Conservation (phyloP, 2,329 filamentous ascomycete species). For the Escovopsis sp. region DNA sequence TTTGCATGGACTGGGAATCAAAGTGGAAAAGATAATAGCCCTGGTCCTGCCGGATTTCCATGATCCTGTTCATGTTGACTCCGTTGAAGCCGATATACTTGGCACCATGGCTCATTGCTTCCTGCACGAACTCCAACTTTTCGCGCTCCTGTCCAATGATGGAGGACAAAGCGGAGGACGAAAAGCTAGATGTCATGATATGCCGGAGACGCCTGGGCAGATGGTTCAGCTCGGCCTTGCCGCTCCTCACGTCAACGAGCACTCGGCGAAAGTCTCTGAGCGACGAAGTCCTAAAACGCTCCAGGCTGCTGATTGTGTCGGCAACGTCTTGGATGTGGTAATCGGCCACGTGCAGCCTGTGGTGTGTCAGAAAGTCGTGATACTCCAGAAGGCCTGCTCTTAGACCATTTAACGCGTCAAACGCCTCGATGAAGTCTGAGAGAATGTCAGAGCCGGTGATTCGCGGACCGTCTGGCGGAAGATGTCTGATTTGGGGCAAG, state of each 20-base stretch:
- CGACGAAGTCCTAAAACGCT: neutral
- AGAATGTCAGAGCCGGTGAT: neutral
- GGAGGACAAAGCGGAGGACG: neutral
- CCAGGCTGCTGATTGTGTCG: neutral
- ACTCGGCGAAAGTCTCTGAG: neutral
- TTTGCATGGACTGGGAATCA: neutral
- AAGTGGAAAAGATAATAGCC: conserved; percentile 2
- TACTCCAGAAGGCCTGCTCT: conserved; percentile 2
- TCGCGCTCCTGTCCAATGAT: conserved; percentile 4
- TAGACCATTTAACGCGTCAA: conserved; percentile 3
- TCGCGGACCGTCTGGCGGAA: too few relatives aligned
- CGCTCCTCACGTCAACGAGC: neutral
- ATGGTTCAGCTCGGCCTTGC: neutral
- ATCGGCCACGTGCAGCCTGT: conserved; percentile 1
- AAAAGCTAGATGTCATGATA: neutral
- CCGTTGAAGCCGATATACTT: conserved; percentile 9
- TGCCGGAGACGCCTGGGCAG: neutral
- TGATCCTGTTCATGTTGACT: neutral
- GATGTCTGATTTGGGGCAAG: too few relatives aligned
- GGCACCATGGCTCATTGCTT: neutral
- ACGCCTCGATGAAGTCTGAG: neutral
- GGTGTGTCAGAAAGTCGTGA: neutral
- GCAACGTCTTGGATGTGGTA: conserved; percentile 3
- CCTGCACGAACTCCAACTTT: conserved; percentile 6
- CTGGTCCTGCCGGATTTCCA: neutral